These are phyloP conservation scores for Suillus placidus DNA, from an alignment of 768 basidiomycete species.

Conservation along the genomic window DNA sequence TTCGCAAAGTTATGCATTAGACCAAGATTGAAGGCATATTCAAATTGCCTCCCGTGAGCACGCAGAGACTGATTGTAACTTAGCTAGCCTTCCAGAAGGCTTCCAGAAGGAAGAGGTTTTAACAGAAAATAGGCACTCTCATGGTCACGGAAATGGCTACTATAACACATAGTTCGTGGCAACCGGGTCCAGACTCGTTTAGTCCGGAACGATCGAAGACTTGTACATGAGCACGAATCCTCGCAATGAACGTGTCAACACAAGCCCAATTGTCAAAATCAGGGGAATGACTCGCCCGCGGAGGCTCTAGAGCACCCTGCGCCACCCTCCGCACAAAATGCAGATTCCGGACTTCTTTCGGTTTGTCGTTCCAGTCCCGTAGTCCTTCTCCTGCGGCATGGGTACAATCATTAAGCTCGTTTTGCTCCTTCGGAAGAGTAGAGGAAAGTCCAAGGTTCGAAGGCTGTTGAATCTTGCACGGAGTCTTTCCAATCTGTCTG, in stretches of 20 bases:
- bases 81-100: background rate
- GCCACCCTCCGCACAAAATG: constrained; percentile 48
- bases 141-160: constrained; percentile 63
- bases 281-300: constrained; percentile 49
- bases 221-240: constrained; percentile 69
- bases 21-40: constrained; percentile 76
- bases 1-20: constrained; percentile 81
- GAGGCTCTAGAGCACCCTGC: constrained; percentile 35
- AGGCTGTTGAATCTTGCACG: constrained; percentile 46
- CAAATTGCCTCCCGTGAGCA: constrained; percentile 70
- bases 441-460: background rate
- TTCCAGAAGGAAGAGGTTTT: constrained; percentile 2
- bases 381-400: background rate
- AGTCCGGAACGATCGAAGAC: constrained; percentile 78
- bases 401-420: background rate
- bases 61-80: constrained; percentile 61
- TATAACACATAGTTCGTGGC: constrained; percentile 50
- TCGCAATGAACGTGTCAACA: constrained; percentile 35
- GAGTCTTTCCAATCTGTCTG: constrained; percentile 73
- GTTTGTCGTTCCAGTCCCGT: background rate
- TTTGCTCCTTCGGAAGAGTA: constrained; percentile 24
- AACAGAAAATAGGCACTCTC: constrained; percentile 23
- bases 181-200: constrained; percentile 63
- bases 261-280: constrained; percentile 2
- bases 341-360: background rate